These are phyloP conservation scores for Fusarium lyarnte DNA, from an alignment of 2,329 filamentous ascomycete species.

Conservation along the genomic window DNA sequence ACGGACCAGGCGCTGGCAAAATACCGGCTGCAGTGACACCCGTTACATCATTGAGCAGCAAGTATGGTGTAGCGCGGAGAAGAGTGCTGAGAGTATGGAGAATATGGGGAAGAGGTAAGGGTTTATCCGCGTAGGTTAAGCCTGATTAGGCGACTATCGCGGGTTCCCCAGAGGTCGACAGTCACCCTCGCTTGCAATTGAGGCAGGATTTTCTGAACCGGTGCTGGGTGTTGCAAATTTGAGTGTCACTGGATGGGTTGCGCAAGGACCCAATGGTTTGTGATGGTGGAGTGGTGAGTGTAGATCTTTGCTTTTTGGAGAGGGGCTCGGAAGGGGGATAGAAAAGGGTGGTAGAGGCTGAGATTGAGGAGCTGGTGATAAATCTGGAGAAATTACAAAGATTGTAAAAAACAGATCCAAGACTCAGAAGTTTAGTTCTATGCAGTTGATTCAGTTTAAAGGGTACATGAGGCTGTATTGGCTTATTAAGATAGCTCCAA, in stretches of 20 bases:
- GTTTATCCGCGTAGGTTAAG: conserved; percentile 6
- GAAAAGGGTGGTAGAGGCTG: not conserved
- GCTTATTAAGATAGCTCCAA: not conserved
- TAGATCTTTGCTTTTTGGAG: conserved; percentile 19
- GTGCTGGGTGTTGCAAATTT: conserved; percentile 13
- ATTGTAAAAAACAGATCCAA: no score
- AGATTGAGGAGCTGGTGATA: not conserved
- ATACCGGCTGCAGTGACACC: not conserved
- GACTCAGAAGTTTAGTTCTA: no score
- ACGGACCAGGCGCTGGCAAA: not conserved
- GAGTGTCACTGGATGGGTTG: conserved; percentile 4
- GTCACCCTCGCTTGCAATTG: conserved; percentile 15
- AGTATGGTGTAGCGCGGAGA: conserved; percentile 11
- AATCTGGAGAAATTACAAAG: no score
- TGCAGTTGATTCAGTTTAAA: no score
- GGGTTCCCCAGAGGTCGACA: conserved; percentile 5
- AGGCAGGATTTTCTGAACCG: not conserved
- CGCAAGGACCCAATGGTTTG: not conserved
- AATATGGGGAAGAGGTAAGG: conserved; percentile 24
- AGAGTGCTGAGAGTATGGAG: not conserved
- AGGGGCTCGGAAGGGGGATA: not conserved
- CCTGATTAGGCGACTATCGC: not conserved
- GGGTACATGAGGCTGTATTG: no score
- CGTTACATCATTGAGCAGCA: conserved; percentile 20
- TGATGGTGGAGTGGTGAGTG: not conserved